Evolutionary conservation across 495 filamentous ascomycete species (phyloP), one percentile per base, ranked within the genome.

Genomic region (Trichocladium antarcticum): DNA sequence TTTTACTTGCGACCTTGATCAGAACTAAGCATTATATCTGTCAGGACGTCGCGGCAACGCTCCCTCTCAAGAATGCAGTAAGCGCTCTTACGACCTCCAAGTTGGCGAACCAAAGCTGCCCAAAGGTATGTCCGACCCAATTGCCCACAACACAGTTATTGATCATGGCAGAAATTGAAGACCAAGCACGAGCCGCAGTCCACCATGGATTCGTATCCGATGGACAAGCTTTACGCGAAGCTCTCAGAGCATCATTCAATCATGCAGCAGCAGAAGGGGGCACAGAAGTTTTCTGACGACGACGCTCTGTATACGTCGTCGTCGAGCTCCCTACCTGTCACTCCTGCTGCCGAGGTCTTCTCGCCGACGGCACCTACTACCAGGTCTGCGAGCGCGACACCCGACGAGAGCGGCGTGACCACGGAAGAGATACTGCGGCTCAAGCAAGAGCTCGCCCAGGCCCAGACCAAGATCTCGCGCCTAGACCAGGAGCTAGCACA

Each of bases 401-500:
- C 64, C 48, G 63, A 59, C 32, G 68, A 65, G 27, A 50, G 47
- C 27, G 49, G 59, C 40, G 21, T 40, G 5, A 57, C 53, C 28
- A 47, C 54, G 24, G 72, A 75, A 11, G 74, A 76, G 42, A 43
- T 77, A 31, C 53, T 73, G 43, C 71, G 70, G 28, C 61, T 78
- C 41, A 77, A 78, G 63, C 73, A 93, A 45, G 83, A 97, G 65
- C 75, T 98, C 12, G 78, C 83, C 47, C 79, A 76, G 53, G 87
- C 89, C 19, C 83, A 85, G 54, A 79, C 76, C 56, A 83, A 81
- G 53, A 89, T 98, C 62, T 82, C 80, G 47, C 74, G 80, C 15
- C 83, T 95, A 65, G 86, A 87, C 51, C 79, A 89, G 49, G 87
- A 96, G 64, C 75, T 96, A 46, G 74, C 83, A 21, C 84, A 90